Evolutionary conservation across 2,329 filamentous ascomycete genomes (phyloP), one percentile per base, ranked within the genome.

Genomic region (Cercospora berteroae): DNA sequence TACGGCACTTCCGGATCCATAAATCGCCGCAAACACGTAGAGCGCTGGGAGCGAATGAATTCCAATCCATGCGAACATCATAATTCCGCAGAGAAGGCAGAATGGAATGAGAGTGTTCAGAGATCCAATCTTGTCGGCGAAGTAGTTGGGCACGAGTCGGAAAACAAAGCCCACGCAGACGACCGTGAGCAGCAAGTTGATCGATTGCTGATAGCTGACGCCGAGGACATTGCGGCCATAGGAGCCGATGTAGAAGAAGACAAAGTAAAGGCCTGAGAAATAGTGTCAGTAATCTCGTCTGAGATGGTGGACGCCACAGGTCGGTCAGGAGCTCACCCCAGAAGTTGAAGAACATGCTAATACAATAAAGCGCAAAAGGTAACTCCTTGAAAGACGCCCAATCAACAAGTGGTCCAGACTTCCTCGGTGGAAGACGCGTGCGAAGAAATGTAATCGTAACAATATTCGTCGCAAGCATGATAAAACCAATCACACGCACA

Each of bases 81-180:
- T 78, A 13, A 84, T 74, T 1, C 81, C 80, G 3, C 84, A 79
- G 4, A 81, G 67, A 10, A 83, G 74, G 2, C 79, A 80, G 60
- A 83, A 82, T 0, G 86, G 82, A n/a, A 87, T 82, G 27, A 87
- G 80, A 1, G 83, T 81, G 71, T 89, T 89, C 58, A 88, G 78
- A 0, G 85, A 81, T 0, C 88, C 87, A 2, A 85, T 77, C 6
- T 77, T 80, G 74, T 89, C 86, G 0, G 86, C 86, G 5, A 89
- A 72, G 67, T 82, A 82, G 12, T 83, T 84, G 0, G 84, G 82
- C 0, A 87, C 70, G 0, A 87, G 76, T 0, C 87, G 85, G n/a
- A 83, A 81, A 0, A 85, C 74, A 3, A 89, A 80, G 1, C 87
- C 86, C 16, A 87, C 78, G 8, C 81, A 85, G 69, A 89, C 88